Conservation (phyloP, 1,284 basidiomycete species). For the Lentinula novae-zelandiae region DNA sequence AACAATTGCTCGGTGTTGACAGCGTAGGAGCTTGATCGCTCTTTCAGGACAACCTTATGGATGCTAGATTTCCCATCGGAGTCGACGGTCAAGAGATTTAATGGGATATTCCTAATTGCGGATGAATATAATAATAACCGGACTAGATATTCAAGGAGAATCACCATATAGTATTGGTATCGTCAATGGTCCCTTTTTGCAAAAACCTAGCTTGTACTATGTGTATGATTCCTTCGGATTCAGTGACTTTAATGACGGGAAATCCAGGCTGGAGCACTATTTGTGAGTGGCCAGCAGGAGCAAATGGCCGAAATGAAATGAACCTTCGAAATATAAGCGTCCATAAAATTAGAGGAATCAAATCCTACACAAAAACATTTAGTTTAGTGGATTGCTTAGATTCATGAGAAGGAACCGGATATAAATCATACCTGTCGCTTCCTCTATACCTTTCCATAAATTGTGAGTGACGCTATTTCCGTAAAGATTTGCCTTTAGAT, state of each 20-base stretch:
- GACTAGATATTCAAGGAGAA: neutral
- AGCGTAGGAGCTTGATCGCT: slow-evolving; percentile 66
- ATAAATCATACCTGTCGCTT: slow-evolving; percentile 52
- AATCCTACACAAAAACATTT: slow-evolving; percentile 38
- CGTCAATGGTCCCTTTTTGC: slow-evolving; percentile 74
- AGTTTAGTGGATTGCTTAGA: no score
- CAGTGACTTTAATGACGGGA: slow-evolving; percentile 86
- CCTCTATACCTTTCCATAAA: slow-evolving; percentile 86
- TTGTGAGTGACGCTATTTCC: slow-evolving; percentile 85
- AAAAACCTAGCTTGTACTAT: slow-evolving; percentile 93
- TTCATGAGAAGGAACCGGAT: no score
- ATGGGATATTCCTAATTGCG: slow-evolving; percentile 67
- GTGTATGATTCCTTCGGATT: slow-evolving; percentile 65
- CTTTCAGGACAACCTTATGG: slow-evolving; percentile 68
- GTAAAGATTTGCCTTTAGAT: slow-evolving; percentile 82
- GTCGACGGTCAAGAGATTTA: slow-evolving; percentile 70
- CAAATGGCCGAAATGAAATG: slow-evolving; percentile 28
- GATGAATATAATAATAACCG: neutral
- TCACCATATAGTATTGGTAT: slow-evolving; percentile 88
- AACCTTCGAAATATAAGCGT: slow-evolving; percentile 89
- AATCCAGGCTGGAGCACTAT: slow-evolving; percentile 60
- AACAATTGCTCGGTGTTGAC: slow-evolving; percentile 71
- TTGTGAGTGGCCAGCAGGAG: neutral
- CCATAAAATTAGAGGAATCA: slow-evolving; percentile 83
- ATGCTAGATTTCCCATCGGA: slow-evolving; percentile 54